A percentile compares a stretch with the other conserved stretches of the same genome.
These are phyloP conservation scores for Avena atlantica DNA, from an alignment of 176 grass and related monocot species.

Conservation along the genomic window DNA sequence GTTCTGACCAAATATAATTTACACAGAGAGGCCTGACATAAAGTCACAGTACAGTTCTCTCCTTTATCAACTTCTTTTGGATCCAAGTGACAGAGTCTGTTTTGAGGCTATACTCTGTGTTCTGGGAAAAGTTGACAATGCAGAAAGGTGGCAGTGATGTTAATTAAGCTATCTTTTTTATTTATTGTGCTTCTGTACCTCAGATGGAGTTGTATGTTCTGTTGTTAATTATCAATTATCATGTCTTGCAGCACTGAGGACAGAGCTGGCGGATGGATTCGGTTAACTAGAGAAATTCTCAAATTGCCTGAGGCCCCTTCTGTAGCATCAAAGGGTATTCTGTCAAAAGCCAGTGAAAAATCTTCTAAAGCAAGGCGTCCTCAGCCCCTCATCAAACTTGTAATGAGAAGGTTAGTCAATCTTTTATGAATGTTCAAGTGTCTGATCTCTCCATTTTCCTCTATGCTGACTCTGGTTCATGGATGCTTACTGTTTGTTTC, in stretches of 20 bases:
- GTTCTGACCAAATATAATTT: slow-evolving; percentile 53
- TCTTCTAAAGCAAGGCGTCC: slow-evolving; percentile 89
- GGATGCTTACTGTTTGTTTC: slow-evolving; percentile 36
- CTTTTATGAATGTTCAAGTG: slow-evolving; percentile 33
- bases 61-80: slow-evolving; percentile 98
- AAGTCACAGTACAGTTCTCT: slow-evolving; percentile 92
- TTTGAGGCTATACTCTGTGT: slow-evolving; percentile 99
- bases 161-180: slow-evolving; percentile 17
- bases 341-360: slow-evolving; percentile 84
- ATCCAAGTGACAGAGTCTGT: slow-evolving; percentile 99
- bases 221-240: slow-evolving; percentile 28
- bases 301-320: slow-evolving; percentile 98
- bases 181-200: slow-evolving; percentile 6
- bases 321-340: slow-evolving; percentile 68
- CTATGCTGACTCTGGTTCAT: slow-evolving; percentile 11
- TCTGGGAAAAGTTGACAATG: slow-evolving; percentile 92
- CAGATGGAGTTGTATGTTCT: slow-evolving; percentile 13
- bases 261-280: slow-evolving; percentile 96
- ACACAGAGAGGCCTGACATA: slow-evolving; percentile 92
- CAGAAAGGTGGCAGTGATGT: slow-evolving; percentile 71
- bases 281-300: slow-evolving; percentile 95
- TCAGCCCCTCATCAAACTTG: slow-evolving; percentile 95
- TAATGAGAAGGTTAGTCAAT: slow-evolving; percentile 78
- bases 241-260: slow-evolving; percentile 79
- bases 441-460: slow-evolving; percentile 29